A percentile compares a stretch with the other conserved stretches of the same genome.
Evolutionary conservation across 2,329 filamentous ascomycete species (phyloP).

Genomic region (Neobulgaria alba): DNA sequence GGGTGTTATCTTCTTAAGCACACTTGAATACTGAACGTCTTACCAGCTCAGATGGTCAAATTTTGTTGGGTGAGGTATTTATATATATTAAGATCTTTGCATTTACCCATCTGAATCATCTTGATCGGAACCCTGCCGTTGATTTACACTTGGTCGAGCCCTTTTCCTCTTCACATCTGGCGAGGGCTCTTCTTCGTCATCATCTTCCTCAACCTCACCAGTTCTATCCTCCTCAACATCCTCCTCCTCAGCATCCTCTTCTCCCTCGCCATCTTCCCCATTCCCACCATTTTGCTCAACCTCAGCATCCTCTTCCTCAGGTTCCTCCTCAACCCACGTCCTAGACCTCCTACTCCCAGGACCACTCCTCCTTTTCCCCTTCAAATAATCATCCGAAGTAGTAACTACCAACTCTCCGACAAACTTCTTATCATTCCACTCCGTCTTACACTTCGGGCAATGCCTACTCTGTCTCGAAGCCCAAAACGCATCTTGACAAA

Average conservation of each 20-base stretch:
- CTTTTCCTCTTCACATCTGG: neutral
- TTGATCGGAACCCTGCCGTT: neutral
- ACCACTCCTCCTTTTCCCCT: slow-evolving; percentile 26
- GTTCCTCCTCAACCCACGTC: neutral
- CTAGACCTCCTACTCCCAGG: neutral
- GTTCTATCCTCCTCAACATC: neutral
- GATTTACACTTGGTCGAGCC: neutral
- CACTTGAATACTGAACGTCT: too few relatives aligned
- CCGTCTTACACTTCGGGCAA: slow-evolving; percentile 53
- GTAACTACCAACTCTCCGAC: slow-evolving; percentile 30
- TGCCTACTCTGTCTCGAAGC: slow-evolving; percentile 44
- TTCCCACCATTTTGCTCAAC: neutral
- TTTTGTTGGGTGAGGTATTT: too few relatives aligned
- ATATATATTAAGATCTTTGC: too few relatives aligned
- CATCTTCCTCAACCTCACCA: neutral
- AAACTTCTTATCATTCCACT: slow-evolving; percentile 35
- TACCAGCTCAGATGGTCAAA: too few relatives aligned
- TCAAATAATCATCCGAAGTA: slow-evolving; percentile 26
- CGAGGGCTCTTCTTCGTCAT: neutral
- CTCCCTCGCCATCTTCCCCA: slow-evolving; percentile 3
- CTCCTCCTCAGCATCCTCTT: slow-evolving; percentile 8
- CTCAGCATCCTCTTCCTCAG: neutral
- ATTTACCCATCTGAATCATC: neutral
- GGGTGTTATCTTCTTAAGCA: too few relatives aligned
- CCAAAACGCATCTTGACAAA: slow-evolving; percentile 68